Conservation (phyloP, 1,284 basidiomycete genomes). For the Leccinum pseudoinsigne region DNA sequence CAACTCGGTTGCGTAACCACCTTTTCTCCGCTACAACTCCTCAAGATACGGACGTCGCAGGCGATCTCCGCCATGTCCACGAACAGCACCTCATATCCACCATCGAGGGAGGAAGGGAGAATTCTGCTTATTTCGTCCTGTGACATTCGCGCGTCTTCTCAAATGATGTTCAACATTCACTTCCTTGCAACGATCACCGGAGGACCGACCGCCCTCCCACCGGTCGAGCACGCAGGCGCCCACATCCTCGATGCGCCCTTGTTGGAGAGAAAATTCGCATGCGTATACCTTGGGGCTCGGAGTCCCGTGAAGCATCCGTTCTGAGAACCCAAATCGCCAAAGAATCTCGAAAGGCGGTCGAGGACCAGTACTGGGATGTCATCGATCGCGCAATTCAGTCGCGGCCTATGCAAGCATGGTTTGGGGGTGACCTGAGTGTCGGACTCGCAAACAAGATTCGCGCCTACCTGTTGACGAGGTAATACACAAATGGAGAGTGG, state of each 20-base stretch:
- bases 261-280: slow-evolving; percentile 72
- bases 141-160: too few relatives aligned
- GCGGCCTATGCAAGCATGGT: slow-evolving; percentile 74
- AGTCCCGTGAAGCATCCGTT: slow-evolving; percentile 56
- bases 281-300: slow-evolving; percentile 68
- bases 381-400: slow-evolving; percentile 84
- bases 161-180: too few relatives aligned
- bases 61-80: too few relatives aligned
- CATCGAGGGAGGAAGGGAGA: too few relatives aligned
- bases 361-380: slow-evolving; percentile 85
- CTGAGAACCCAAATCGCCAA: slow-evolving; percentile 58
- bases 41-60: too few relatives aligned
- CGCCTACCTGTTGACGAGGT: slow-evolving; percentile 25
- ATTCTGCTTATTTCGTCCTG: too few relatives aligned
- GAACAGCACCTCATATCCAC: too few relatives aligned
- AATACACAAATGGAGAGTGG: too few relatives aligned
- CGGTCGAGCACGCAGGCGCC: slow-evolving; percentile 68
- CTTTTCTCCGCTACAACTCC: too few relatives aligned
- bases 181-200: too few relatives aligned
- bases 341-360: slow-evolving; percentile 74
- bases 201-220: slow-evolving; percentile 41
- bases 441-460: slow-evolving; percentile 74
- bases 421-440: too few relatives aligned
- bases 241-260: slow-evolving; percentile 75
- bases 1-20: too few relatives aligned